phyloP scores from a whole-genome alignment of 257 asterid species.

The Osmanthus fragrans region DNA sequence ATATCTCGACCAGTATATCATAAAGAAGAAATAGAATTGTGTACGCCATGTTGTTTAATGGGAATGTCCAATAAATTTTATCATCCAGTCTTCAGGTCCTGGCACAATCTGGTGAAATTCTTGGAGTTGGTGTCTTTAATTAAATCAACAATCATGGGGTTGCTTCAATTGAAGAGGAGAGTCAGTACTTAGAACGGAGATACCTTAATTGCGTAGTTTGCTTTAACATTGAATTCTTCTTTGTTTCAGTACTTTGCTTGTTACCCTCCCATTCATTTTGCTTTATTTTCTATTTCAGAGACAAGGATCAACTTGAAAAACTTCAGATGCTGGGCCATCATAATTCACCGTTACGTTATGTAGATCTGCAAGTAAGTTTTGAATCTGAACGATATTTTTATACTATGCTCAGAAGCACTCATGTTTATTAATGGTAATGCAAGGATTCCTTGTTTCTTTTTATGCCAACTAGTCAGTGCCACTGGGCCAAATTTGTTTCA shows the following conservation, averaged over 20 bases:
- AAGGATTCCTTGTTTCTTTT: background rate
- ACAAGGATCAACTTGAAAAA: conserved; percentile 63
- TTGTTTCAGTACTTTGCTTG: background rate
- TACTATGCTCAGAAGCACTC: background rate
- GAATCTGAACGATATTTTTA: background rate
- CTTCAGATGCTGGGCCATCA: conserved; percentile 75
- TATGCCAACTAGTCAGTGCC: background rate
- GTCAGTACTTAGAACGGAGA: background rate
- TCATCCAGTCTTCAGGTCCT: conserved; percentile 7
- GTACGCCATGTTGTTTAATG: background rate
- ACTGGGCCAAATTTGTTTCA: background rate
- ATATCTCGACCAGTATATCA: background rate
- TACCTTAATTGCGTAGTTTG: background rate
- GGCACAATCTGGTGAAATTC: conserved; percentile 4
- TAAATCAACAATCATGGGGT: background rate
- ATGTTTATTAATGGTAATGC: background rate
- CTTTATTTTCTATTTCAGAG: conserved; percentile 48
- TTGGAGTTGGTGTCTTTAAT: background rate
- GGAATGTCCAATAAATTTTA: background rate
- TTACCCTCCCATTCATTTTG: conserved; percentile 12
- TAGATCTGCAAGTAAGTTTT: conserved; percentile 76
- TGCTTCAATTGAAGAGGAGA: background rate
- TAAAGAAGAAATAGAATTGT: conserved; percentile 1
- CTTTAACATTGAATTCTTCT: background rate
- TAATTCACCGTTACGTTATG: conserved; percentile 63